A percentile compares a stretch with the other conserved stretches of the same genome.
Conservation (phyloP, 2,329 filamentous ascomycete species). For the Phoma herbarum region DNA sequence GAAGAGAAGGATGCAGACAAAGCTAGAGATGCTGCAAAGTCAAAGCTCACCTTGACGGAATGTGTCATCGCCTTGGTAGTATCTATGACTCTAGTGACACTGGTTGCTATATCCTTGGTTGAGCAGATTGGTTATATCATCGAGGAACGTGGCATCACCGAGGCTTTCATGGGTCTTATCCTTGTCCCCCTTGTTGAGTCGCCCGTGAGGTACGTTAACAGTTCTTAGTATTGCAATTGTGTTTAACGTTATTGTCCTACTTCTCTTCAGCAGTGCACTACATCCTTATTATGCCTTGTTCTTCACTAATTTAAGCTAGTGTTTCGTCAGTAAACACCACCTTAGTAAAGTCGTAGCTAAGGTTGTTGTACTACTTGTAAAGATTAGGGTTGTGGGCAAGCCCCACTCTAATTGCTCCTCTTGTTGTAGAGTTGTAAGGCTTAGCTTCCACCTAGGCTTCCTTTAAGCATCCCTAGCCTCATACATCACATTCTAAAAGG, state of each 20-base stretch:
- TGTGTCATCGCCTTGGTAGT: no score
- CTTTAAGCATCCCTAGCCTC: slow-evolving; percentile 6
- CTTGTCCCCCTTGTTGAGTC: no score
- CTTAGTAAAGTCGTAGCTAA: background rate
- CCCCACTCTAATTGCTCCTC: background rate
- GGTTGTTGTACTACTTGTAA: background rate
- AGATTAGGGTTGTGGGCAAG: background rate
- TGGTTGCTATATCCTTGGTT: no score
- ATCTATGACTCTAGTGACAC: no score
- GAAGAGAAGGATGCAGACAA: no score
- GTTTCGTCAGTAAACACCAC: background rate
- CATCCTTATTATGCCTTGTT: no score
- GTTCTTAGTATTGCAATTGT: background rate
- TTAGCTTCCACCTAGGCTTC: background rate
- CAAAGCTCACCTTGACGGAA: no score
- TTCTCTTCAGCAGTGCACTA: background rate
- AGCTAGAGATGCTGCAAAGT: no score
- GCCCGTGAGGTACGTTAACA: no score
- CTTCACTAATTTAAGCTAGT: background rate
- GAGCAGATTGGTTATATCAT: no score
- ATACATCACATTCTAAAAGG: slow-evolving; percentile 18
- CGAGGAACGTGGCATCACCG: no score
- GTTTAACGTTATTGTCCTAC: background rate
- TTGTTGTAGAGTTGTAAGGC: background rate
- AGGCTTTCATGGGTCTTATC: no score